Evolutionary conservation across 768 basidiomycete species (phyloP).

Genomic region (Lactarius indigo): DNA sequence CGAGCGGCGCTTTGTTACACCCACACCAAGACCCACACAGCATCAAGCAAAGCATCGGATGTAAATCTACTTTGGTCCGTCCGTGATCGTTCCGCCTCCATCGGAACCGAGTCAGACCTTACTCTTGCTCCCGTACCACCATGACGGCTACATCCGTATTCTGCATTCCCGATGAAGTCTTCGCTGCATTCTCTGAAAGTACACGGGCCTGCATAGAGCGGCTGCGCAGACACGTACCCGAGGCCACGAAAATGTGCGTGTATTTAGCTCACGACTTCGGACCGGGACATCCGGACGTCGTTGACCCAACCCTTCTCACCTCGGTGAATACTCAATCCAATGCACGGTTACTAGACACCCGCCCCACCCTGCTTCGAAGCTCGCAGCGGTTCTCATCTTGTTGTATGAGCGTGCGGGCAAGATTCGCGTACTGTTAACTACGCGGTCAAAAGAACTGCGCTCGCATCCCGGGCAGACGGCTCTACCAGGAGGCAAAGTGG

Average conservation of each 20-base stretch:
- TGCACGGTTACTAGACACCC: neutral
- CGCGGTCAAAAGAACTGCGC: conserved; percentile 70
- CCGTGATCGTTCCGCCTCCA: neutral
- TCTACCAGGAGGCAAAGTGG: conserved; percentile 77
- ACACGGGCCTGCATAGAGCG: conserved; percentile 20
- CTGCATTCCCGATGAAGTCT: neutral
- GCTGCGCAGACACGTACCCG: conserved; percentile 13
- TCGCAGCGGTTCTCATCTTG: conserved; percentile 76
- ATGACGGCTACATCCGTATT: conserved; percentile 1
- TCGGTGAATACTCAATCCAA: neutral
- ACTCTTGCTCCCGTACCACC: neutral
- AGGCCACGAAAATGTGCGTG: conserved; percentile 12
- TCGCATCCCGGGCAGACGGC: conserved; percentile 82
- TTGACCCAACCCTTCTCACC: neutral
- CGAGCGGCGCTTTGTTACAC: no score
- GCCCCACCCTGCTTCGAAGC: conserved; percentile 38
- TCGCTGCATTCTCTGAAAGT: conserved; percentile 9
- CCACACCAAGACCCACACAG: no score
- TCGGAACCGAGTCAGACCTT: neutral
- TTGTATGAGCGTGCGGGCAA: conserved; percentile 68
- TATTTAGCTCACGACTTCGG: neutral
- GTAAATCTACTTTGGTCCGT: neutral
- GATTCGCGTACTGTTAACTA: conserved; percentile 79
- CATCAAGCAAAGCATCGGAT: neutral
- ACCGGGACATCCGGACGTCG: neutral